phyloP scores from a whole-genome alignment of 345 rosid genomes.

The Trapa incisa region DNA sequence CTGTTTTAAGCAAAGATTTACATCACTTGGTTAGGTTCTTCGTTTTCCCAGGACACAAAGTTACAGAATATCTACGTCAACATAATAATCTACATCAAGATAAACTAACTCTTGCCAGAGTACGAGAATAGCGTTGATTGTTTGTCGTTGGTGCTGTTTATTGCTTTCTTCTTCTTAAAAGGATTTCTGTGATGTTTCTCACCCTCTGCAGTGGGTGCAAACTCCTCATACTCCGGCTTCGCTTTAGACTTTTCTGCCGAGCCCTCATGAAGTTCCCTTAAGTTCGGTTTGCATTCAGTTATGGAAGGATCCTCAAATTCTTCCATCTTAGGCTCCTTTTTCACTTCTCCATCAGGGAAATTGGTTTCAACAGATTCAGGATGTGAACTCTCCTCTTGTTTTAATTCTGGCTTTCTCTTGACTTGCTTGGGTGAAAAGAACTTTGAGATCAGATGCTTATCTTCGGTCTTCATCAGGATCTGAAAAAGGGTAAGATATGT shows the following conservation, averaged over 20 bases:
- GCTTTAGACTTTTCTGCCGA: constrained; percentile 13
- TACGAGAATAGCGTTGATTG: constrained; percentile 55
- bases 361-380: constrained; percentile 10
- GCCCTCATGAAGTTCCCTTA: constrained; percentile 6
- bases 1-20: not conserved
- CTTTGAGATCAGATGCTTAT: constrained; percentile 50
- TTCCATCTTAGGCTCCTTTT: constrained; percentile 11
- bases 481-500: constrained; percentile 15
- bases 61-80: not conserved
- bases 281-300: constrained; percentile 9
- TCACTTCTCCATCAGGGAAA: constrained; percentile 7
- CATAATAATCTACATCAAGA: not conserved
- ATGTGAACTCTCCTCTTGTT: constrained; percentile 11
- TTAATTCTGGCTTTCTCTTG: constrained; percentile 26
- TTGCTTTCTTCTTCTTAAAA: constrained; percentile 30
- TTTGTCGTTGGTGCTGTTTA: constrained; percentile 27
- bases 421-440: constrained; percentile 43
- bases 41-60: not conserved
- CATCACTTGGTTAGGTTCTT: not conserved
- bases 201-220: constrained; percentile 11
- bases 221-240: constrained; percentile 34
- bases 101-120: constrained; percentile 36
- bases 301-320: constrained; percentile 7
- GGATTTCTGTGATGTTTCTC: constrained; percentile 14
- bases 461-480: constrained; percentile 42